Conservation (phyloP, 768 basidiomycete species). For the Lactarius tabidus region DNA sequence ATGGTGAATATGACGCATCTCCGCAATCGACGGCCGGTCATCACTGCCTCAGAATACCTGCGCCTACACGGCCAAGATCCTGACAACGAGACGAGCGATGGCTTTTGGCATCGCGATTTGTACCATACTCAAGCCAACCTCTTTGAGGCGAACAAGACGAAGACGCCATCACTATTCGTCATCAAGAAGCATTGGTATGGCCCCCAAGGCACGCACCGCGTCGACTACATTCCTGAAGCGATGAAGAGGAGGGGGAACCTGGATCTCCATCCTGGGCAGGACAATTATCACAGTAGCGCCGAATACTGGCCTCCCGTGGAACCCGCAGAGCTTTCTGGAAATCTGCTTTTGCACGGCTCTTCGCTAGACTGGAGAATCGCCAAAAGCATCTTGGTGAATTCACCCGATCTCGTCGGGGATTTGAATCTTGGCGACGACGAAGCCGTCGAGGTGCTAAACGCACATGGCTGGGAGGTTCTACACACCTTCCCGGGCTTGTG, state of each 20-base stretch:
- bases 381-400: background rate
- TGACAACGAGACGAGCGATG: conserved; percentile 36
- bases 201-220: conserved; percentile 35
- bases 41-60: conserved; percentile 42
- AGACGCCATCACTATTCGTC: conserved; percentile 31
- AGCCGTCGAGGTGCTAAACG: conserved; percentile 34
- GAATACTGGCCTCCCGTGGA: conserved; percentile 14
- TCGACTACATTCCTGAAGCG: conserved; percentile 36
- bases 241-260: conserved; percentile 35
- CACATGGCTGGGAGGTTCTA: conserved; percentile 40
- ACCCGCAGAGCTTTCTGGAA: conserved; percentile 2
- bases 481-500: conserved; percentile 41
- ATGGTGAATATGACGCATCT: conserved; percentile 44
- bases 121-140: conserved; percentile 35
- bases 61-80: conserved; percentile 38
- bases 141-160: conserved; percentile 25
- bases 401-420: background rate
- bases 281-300: conserved; percentile 11
- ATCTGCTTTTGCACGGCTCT: background rate
- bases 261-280: conserved; percentile 25
- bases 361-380: conserved; percentile 9
- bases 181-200: conserved; percentile 43
- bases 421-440: conserved; percentile 29
- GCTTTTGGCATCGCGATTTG: conserved; percentile 36
- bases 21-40: conserved; percentile 36